Base-by-base conservation (phyloP, 2,329 filamentous ascomycete species). In the Sporothrix brunneoviolacea region DNA sequence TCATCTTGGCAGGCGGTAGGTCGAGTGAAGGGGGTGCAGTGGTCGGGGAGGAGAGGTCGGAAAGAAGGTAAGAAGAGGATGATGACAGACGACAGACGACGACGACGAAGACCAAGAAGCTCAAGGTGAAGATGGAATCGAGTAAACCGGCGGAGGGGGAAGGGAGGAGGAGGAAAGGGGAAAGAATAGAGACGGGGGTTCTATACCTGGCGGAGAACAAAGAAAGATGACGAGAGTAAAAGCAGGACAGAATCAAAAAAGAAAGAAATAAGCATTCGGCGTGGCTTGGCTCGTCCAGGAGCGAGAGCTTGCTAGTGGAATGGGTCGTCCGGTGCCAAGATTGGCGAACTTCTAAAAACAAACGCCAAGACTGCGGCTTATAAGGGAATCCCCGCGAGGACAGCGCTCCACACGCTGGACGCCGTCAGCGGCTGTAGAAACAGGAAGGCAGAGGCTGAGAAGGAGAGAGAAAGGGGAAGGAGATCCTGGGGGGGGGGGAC, bases 1-100 rank as follows among this genome's bases (percentile, higher is more conserved):
- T 65, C 63, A 65, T 65, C 27, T n/a, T 44, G 18, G 35, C 12
- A 15, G 5, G 10, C 4, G 33, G 6, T 10, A 13, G 3, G 24
- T 18, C 8, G 13, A 33, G 19, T 2, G 6, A 16, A 16, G 19
- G 36, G 18, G 7, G 15, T n/a, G n/a, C n/a, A n/a, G n/a, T n/a
- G n/a, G n/a, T n/a, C n/a, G n/a, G n/a, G n/a, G 33, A 33, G 13
- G 24, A 24, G 8, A 28, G 15, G 30, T 30, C 10, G 42, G 21
- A n/a, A 24, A 43, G 18, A 19, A 38, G 22, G 3, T 7, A 30
- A 15, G 36, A 8, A 32, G 9, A 32, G 8, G 21, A 16, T 30
- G n/a, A 16, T 10, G 10, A 22, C 7, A 21, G n/a, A 12, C 18
- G 24, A 33, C n/a, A 19, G 21, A 8, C 19, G 15, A 18, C 3